Conservation (phyloP, 495 filamentous ascomycete species). For the Neurospora sublineolata region DNA sequence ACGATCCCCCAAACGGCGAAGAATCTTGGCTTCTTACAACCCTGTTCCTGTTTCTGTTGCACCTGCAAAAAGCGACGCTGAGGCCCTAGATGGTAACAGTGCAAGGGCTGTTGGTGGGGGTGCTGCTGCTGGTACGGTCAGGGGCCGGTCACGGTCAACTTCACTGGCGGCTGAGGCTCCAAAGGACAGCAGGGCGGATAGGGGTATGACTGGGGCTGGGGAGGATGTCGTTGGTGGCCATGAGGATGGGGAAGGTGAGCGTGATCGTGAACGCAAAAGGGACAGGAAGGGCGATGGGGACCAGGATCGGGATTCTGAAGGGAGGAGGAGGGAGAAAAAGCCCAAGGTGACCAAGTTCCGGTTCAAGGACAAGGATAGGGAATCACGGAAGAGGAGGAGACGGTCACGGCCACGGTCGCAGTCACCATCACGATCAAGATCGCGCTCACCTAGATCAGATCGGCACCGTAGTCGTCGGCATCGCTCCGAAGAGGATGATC, state of each 20-base stretch:
- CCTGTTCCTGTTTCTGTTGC: conserved; percentile 5
- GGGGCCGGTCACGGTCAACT: background rate
- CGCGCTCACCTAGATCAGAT: background rate
- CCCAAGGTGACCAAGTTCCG: conserved; percentile 41
- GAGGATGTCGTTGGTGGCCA: conserved; percentile 1
- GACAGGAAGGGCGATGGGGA: background rate
- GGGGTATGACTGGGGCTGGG: background rate
- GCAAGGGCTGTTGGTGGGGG: background rate
- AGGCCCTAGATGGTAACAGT: background rate
- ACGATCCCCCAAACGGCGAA: conserved; percentile 34
- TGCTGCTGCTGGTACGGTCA: background rate
- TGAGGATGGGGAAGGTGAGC: conserved; percentile 8
- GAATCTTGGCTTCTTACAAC: conserved; percentile 35
- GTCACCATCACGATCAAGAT: conserved; percentile 6
- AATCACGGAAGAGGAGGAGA: conserved; percentile 1
- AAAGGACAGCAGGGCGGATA: background rate
- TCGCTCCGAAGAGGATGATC: conserved; percentile 26
- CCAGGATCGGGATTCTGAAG: background rate
- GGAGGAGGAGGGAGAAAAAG: background rate
- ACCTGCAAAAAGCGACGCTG: background rate
- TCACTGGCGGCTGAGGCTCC: background rate
- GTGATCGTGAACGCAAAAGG: background rate
- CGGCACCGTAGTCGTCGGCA: conserved; percentile 8
- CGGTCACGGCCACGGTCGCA: conserved; percentile 5
- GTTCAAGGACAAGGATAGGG: conserved; percentile 38